These are phyloP conservation scores for Pochonia chlamydosporia DNA, from an alignment of 2,329 filamentous ascomycete genomes.

Conservation along the genomic window DNA sequence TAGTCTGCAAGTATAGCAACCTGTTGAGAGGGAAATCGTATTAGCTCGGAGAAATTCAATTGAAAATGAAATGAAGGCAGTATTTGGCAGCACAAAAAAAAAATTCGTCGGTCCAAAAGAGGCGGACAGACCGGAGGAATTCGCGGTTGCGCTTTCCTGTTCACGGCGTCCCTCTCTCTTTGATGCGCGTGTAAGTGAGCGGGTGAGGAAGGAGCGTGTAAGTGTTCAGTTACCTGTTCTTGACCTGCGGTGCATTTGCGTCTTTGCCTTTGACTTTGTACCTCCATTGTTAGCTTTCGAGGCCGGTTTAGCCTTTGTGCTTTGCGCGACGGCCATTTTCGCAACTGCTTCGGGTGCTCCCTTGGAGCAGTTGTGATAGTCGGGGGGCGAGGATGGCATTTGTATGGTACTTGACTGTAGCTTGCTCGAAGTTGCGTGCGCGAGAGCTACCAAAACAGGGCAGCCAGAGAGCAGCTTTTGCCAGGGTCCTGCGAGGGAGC, in stretches of 20 bases:
- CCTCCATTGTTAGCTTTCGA: conserved; percentile 47
- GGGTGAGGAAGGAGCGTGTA: conserved; percentile 4
- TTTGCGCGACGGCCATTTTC: conserved; percentile 58
- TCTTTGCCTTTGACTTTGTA: conserved; percentile 63
- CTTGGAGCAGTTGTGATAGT: conserved; percentile 45
- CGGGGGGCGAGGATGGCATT: conserved; percentile 64
- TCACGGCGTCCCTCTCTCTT: background rate
- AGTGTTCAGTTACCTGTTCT: conserved; percentile 63
- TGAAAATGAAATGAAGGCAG: background rate
- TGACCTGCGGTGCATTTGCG: conserved; percentile 90
- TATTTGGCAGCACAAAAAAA: background rate
- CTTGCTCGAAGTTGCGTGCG: background rate
- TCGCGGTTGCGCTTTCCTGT: conserved; percentile 5
- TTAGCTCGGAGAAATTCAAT: conserved; percentile 2
- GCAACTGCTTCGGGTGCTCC: conserved; percentile 39
- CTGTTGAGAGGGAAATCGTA: conserved; percentile 26
- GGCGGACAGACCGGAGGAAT: conserved; percentile 3
- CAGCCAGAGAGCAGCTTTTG: conserved; percentile 8
- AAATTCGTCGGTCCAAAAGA: no score
- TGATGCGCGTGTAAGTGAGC: conserved; percentile 21
- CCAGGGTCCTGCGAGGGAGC: no score
- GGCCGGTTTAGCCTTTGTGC: conserved; percentile 52
- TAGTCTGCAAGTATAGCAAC: conserved; percentile 64
- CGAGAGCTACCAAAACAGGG: background rate
- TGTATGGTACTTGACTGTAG: conserved; percentile 25